Conservation (phyloP, 78 protist species). For the Protostelium mycophagum region DNA sequence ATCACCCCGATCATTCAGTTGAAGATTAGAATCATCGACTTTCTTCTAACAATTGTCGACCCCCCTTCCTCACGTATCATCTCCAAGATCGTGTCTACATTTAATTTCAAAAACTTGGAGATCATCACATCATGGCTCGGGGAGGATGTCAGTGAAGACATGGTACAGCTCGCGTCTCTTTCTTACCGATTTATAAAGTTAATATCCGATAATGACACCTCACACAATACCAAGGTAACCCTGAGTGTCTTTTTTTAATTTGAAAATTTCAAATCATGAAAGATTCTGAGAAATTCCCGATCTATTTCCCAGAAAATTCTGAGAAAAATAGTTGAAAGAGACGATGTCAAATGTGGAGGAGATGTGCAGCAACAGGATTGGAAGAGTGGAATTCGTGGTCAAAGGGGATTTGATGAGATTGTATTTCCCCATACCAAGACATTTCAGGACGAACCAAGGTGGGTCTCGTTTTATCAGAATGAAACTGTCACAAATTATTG, state of each 20-base stretch:
- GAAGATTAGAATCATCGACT: constrained; percentile 46
- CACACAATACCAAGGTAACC: constrained; percentile 36
- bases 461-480: no score
- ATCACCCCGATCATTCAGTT: constrained; percentile 6
- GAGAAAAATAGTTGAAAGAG: background rate
- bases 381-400: constrained; percentile 48
- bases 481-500: no score
- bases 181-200: constrained; percentile 47
- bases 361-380: constrained; percentile 49
- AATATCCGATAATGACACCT: constrained; percentile 35
- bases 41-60: constrained; percentile 35
- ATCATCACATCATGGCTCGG: constrained; percentile 23
- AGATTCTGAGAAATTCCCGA: no score
- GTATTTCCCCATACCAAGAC: constrained; percentile 54
- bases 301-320: no score
- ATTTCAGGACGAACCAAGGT: no score
- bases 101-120: constrained; percentile 38
- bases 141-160: constrained; percentile 24
- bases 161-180: constrained; percentile 47
- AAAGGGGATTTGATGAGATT: constrained; percentile 35
- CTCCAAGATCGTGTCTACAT: constrained; percentile 24
- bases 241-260: constrained; percentile 20
- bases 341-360: constrained; percentile 37
- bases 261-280: background rate
- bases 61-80: constrained; percentile 34